Conservation (phyloP, 2,329 filamentous ascomycete genomes). For the Calonectria pseudoturangicola region DNA sequence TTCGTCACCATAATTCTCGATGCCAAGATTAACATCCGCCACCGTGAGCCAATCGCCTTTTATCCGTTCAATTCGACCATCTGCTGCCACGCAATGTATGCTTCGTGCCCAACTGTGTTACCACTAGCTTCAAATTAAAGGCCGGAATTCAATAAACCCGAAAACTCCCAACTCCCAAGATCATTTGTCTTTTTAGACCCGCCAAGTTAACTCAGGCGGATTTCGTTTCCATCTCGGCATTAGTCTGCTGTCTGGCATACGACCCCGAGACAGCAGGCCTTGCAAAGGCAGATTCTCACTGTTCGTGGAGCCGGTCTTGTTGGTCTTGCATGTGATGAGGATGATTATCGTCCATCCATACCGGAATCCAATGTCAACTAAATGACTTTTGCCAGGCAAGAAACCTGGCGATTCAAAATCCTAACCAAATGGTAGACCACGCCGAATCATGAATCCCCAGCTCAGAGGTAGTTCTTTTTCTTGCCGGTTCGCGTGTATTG, state of each 20-base stretch:
- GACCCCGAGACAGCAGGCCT: not conserved
- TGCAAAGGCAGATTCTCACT: not conserved
- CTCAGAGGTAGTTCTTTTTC: constrained; percentile 96
- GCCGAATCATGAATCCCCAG: not conserved
- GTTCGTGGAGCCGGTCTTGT: not conserved
- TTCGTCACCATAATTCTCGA: constrained; percentile 1
- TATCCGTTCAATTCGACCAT: not conserved
- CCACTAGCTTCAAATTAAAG: constrained; percentile 34
- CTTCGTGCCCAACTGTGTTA: constrained; percentile 15
- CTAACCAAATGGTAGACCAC: not conserved
- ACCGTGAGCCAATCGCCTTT: constrained; percentile 38
- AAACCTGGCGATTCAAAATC: not conserved
- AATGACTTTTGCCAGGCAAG: too few relatives aligned
- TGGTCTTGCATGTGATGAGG: constrained; percentile 4
- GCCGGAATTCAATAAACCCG: constrained; percentile 31
- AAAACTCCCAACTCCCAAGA: constrained; percentile 53
- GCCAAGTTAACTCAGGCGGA: constrained; percentile 22
- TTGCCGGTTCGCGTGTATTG: constrained; percentile 94
- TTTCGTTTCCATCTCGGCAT: not conserved
- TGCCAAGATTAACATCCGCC: constrained; percentile 15
- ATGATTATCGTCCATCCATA: not conserved
- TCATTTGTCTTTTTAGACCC: constrained; percentile 27
- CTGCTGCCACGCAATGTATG: not conserved
- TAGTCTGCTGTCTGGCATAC: constrained; percentile 18
- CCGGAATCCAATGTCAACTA: too few relatives aligned